Evolutionary conservation across 2,329 filamentous ascomycete species (phyloP), one percentile per base, ranked within the genome.

Genomic region (Dactylellina haptotyla): DNA sequence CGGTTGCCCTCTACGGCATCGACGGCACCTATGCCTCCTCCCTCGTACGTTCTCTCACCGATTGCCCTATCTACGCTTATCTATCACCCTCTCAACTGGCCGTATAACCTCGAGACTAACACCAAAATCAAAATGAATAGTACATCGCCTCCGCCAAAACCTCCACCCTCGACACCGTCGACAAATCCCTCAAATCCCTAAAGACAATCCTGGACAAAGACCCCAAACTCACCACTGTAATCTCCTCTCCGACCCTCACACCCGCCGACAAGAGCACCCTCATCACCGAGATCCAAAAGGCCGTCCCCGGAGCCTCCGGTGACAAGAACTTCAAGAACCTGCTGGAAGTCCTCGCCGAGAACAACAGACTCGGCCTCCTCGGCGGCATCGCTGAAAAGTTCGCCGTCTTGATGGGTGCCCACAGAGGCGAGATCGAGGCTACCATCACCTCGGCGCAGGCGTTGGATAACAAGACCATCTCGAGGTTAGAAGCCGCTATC

Each of bases 21-120:
- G 95, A 98, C 84, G 95, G 95, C 83, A 98, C 94, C 82, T 99
- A 99, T 85, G 95, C 95, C 82, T 93, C 90, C 85, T 95, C 95
- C 85, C 87, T 99, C 89, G 95, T 99, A 94, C 83, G 92, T 56
- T 26, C 30, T 14, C 1, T 10, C 20, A 8, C 41, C 34, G 12
- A 41, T 54, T 25, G 2, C 25, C 10, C 30, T 9, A 20, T 41
- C 12, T 25, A 10, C 9, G 28, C 23, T 25, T 54, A 67, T 59
- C 59, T 45, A 34, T 45, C n/a, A 48, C 10, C 39, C 30, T 4
- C 30, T 39, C 43, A 25, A 57, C 50, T 10, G 10, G 6, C 20
- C 16, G 53, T 37, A 32, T 18, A n/a, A 58, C 16, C 28, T 30
- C 37, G 3, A 46, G 23, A 4, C 53, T 43, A 32, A 53, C 50